Base-by-base conservation (phyloP, 768 basidiomycete genomes). In the Suillus decipiens region DNA sequence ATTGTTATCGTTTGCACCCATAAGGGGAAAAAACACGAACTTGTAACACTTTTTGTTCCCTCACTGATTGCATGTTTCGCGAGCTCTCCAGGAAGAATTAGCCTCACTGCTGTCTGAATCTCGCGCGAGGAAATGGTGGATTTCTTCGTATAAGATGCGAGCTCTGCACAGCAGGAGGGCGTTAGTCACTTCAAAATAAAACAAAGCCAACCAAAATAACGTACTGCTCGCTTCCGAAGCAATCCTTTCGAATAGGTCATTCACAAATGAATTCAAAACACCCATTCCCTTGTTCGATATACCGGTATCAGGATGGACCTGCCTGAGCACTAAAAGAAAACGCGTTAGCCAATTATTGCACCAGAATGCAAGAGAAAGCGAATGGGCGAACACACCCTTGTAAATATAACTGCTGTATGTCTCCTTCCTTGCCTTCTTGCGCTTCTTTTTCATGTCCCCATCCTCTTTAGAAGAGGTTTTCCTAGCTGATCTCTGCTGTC, bases 1-100 rank as follows among this genome's bases (percentile, higher is more conserved):
- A 41, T 19, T 41, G 22, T 72, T 42, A 71, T 63, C 14, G 17
- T 33, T 7, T n/a, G 11, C 34, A 34, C 11, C 22, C 14, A 8
- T 2, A 39, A 43, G 24, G 24, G 3, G 3, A 41, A 39, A 61
- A 3, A 15, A 63, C n/a, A 73, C 70, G 22, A n/a, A 73, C 72
- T 73, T 22, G 86, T 86, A 41, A 86, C 85, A 50, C 80, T 82
- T 78, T 86, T 87, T 24, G 86, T 89, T 64, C 89, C 88, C 76
- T 89, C 88, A 39, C 86, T 88, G 74, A 89, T 89, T 66, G 89
- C 88, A 72, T 89, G 89, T 78, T 89, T 89, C 63, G 86, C 85
- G 34, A 89, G 80, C 73, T 89, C 88, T 67, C 87, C 88, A 15
- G 88, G 87, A 41, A 89, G 81, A 77, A 89, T 88, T 63, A 89